phyloP scores from a whole-genome alignment of 768 basidiomycete species.

The Suillus tomentosus region DNA sequence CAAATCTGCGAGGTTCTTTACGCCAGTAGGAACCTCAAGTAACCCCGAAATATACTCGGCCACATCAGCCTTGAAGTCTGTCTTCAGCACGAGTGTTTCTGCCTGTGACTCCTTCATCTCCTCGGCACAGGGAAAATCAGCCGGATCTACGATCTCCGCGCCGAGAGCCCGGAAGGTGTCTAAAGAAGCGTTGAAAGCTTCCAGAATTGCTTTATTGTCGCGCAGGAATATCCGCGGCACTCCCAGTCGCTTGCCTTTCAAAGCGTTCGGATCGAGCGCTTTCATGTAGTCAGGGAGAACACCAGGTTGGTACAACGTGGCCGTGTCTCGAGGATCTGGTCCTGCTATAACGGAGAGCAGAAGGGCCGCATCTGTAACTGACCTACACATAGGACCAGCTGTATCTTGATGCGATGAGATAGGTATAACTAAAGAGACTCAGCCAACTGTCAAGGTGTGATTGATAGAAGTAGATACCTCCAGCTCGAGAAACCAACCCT shows the following conservation, averaged over 20 bases:
- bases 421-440: slow-evolving; percentile 46
- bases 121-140: slow-evolving; percentile 55
- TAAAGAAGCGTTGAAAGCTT: slow-evolving; percentile 42
- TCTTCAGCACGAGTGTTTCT: slow-evolving; percentile 52
- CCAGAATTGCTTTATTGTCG: slow-evolving; percentile 25
- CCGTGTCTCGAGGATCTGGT: slow-evolving; percentile 42
- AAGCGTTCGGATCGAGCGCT: slow-evolving; percentile 47
- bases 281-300: slow-evolving; percentile 56
- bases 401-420: slow-evolving; percentile 60
- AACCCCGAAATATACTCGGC: slow-evolving; percentile 50
- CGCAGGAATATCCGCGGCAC: slow-evolving; percentile 41
- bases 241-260: slow-evolving; percentile 48
- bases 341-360: slow-evolving; percentile 56
- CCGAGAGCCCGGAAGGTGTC: slow-evolving; percentile 41
- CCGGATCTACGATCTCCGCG: slow-evolving; percentile 58
- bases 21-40: slow-evolving; percentile 54
- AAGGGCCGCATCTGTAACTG: slow-evolving; percentile 54
- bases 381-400: slow-evolving; percentile 57
- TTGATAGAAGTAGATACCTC: slow-evolving; percentile 38
- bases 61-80: slow-evolving; percentile 65
- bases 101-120: slow-evolving; percentile 49
- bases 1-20: slow-evolving; percentile 55
- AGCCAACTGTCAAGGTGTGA: not conserved
- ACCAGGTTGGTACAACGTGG: slow-evolving; percentile 45
- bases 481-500: slow-evolving; percentile 59